Evolutionary conservation across 208 protist genomes (phyloP), one percentile per base, ranked within the genome.

Genomic region (Crithidia expoeki): DNA sequence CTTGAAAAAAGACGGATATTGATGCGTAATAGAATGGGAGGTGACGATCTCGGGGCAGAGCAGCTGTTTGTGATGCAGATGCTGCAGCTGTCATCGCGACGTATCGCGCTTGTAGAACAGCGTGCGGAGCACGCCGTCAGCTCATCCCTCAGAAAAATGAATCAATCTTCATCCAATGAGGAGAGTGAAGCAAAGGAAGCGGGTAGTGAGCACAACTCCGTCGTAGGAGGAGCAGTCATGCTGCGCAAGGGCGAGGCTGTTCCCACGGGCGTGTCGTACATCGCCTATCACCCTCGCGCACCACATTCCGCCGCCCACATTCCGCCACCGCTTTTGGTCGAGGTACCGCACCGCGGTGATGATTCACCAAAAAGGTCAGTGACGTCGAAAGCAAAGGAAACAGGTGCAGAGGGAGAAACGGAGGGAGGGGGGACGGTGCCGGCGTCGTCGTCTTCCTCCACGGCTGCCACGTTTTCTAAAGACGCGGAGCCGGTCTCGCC

Each of bases 21-120:
- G 4, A 67, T 67, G 61, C 46, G 9, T 12, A 55, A 57, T 34
- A 16, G 33, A 19, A 34, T 67, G 19, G 61, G 46, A 6, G 44
- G 33, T 10, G 34, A 57, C 14, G n/a, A 23, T 2, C 30, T 57
- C 28, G 46, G 46, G 4, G 32, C 61, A 16, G 61, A 67, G 49
- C 61, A 67, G 49, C 17, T 67, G 0, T 56, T 67, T 33, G 61
- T 67, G 42, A 50, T 67, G 46, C 61, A 47, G 11, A 57, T 67
- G 61, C 61, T 67, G 47, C 47, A 57, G 47, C 46, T 67, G 17
- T 57, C 61, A 2, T 56, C 61, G 10, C 46, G 47, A 10, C 47
- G 61, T 34, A 57, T 21, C 46, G 61, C 61, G 17, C 21, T 47
- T 14, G 49, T 57, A 16, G 49, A 67, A 47, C 46, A 47, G 47